phyloP scores from a whole-genome alignment of 176 grass and related monocot genomes.

The Pontederia paniculata region DNA sequence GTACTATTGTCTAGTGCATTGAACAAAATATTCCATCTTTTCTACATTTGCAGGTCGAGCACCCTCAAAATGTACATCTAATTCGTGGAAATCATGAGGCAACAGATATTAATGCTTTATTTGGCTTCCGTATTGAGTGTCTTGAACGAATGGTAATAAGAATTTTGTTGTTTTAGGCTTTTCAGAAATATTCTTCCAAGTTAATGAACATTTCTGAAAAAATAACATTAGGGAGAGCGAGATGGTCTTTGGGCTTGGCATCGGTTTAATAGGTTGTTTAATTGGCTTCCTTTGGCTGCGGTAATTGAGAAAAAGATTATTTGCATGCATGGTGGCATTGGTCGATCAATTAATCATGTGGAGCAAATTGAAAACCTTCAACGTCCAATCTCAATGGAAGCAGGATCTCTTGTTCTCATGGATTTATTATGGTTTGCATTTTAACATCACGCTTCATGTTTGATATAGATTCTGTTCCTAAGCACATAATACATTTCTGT shows the following conservation, averaged over 20 bases:
- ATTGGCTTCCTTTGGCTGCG: slow-evolving; percentile 97
- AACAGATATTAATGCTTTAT: slow-evolving; percentile 97
- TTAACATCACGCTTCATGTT: background rate
- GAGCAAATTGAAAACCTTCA: slow-evolving; percentile 97
- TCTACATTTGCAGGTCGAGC: slow-evolving; percentile 55
- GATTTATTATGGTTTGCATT: slow-evolving; percentile 87
- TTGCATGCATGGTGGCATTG: slow-evolving; percentile 99
- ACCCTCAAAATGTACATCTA: slow-evolving; percentile 91
- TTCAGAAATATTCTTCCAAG: background rate
- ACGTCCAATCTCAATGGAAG: slow-evolving; percentile 96
- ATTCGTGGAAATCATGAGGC: slow-evolving; percentile 99
- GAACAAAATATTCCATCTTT: background rate
- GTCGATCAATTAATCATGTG: slow-evolving; percentile 91
- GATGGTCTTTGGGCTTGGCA: slow-evolving; percentile 99
- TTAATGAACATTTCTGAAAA: background rate
- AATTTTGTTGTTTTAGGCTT: background rate
- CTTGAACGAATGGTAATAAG: slow-evolving; percentile 81
- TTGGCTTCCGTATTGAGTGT: slow-evolving; percentile 96
- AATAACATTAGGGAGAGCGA: slow-evolving; percentile 59
- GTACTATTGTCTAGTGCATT: background rate
- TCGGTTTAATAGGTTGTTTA: slow-evolving; percentile 82
- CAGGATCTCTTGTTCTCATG: slow-evolving; percentile 95
- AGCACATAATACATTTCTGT: background rate
- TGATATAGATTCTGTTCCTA: no score
- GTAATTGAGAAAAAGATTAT: slow-evolving; percentile 99